Evolutionary conservation across 345 rosid genomes (phyloP).

Genomic region (Citrus glauca): DNA sequence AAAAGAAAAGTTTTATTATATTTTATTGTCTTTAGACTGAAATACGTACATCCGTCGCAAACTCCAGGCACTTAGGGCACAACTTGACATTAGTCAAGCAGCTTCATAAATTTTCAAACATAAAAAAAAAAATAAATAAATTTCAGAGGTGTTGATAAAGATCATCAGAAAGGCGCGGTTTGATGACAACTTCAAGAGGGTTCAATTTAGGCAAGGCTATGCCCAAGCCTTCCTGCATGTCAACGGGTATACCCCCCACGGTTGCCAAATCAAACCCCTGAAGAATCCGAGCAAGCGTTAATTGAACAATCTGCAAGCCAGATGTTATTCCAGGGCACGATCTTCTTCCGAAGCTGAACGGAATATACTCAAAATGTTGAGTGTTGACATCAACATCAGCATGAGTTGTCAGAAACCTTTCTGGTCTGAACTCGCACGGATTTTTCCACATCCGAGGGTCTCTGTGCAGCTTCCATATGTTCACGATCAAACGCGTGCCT

Average conservation of each 20-base stretch:
- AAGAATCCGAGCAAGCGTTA: slow-evolving; percentile 42
- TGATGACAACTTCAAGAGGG: slow-evolving; percentile 34
- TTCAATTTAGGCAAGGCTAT: slow-evolving; percentile 37
- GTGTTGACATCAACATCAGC: slow-evolving; percentile 6
- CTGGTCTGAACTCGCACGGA: slow-evolving; percentile 39
- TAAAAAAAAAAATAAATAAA: too few species aligned
- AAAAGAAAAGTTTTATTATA: too few species aligned
- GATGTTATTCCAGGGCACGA: slow-evolving; percentile 51
- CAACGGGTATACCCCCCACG: slow-evolving; percentile 13
- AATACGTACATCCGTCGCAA: too few species aligned
- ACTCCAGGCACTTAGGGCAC: too few species aligned
- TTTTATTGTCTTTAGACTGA: too few species aligned
- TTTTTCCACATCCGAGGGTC: slow-evolving; percentile 48
- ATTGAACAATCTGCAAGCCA: slow-evolving; percentile 37
- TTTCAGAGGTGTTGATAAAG: slow-evolving; percentile 15
- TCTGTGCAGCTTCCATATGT: slow-evolving; percentile 60
- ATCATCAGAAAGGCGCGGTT: slow-evolving; percentile 33
- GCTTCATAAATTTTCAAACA: too few species aligned
- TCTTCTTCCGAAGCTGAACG: slow-evolving; percentile 50
- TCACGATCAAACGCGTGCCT: slow-evolving; percentile 46
- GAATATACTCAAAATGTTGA: slow-evolving; percentile 35
- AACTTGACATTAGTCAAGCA: too few species aligned
- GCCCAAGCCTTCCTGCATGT: slow-evolving; percentile 50
- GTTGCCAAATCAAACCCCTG: slow-evolving; percentile 40
- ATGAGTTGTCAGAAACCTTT: slow-evolving; percentile 35